Base-by-base conservation (phyloP, 805 yeast genomes). In the Wickerhamomyces xylosicus region DNA sequence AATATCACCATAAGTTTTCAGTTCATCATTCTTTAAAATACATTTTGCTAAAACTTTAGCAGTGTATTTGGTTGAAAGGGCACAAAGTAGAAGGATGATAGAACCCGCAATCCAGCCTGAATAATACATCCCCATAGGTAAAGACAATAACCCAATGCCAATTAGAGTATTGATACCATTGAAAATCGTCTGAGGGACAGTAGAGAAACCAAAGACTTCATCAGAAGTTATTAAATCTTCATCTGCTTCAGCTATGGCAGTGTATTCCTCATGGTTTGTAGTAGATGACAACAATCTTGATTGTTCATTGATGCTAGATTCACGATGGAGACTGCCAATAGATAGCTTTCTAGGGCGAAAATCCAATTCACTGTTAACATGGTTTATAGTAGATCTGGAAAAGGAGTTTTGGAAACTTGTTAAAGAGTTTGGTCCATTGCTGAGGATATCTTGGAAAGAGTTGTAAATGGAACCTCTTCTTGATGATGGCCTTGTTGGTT, bases 91-190 rank as follows among this genome's bases (percentile, higher is more conserved):
- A 17, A 79, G 49, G 7, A 69, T 47, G 1, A 66, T 18, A 0
- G 67, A 40, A 0, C 85, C 85, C 9, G 61, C 41, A 2, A 75
- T 48, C 80, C 86, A 76, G 3, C 94, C 94, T 1, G 87, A 68
- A 34, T 77, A 66, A 46, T 66, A 69, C 40, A 84, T 58, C 2
- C 83, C 94, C 44, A 77, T 63, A 0, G 94, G 89, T 36, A 84
- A 62, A 0, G 92, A 79, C 34, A 84, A 64, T 37, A 84, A 65
- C 2, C 90, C 92, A 31, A 84, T 72, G 0, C 94, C 94, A 46
- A 84, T 75, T 21, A 84, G 60, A 0, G 82, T 82, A 53, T 84
- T 84, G 36, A 83, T 77, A 1, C 89, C 78, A 49, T 84, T 84
- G 65, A 83, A 81, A 5, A 80, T 62, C 0, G 94, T 83, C 54